Base-by-base conservation (phyloP, 306 rosid species). In the Betula pendula region DNA sequence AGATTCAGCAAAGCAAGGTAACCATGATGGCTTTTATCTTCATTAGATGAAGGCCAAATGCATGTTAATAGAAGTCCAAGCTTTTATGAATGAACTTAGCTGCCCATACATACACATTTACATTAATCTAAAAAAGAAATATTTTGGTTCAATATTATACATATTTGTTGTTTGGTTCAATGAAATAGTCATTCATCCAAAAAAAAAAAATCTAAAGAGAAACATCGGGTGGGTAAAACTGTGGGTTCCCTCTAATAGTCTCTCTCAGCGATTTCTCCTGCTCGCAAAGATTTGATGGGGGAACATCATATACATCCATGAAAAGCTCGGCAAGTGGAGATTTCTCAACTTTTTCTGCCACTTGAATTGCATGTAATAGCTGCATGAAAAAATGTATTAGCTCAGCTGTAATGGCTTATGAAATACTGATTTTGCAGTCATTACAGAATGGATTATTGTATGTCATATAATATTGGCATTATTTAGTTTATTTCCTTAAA, bases 301-400 rank as follows among this genome's bases (percentile, higher is more conserved):
- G 89, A 66, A 70, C 84, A 74, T 95, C 90, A 75, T 95, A 95
- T 49, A 92, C 97, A 79, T 95, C 97, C 43, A 77, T 85, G 80
- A 95, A 95, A 35, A 86, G 27, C 72, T 95, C 97, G 42, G 84
- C 82, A 19, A 90, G 59, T 16, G 96, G 87, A 25, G 99, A 96
- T 79, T 90, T 95, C 58, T 85, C 91, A n/a, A 76, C 74, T 71
- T 84, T 84, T 82, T 95, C 99, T 13, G 99, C 97, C 49, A 80
- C 90, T 77, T 92, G 99, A 83, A 95, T 92, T 60, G 93, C 92
- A 75, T 84, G 88, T 55, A 95, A 77, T 48, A 92, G 35, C 98
- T 90, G 89, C 73, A 66, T 67, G 63, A 85, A 43, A 3, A 43
- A 3, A 58, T 65, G 22, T 31, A 62, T 65, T 8, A 35, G 33